A percentile compares a stretch with the other conserved stretches of the same genome.
Evolutionary conservation across 2,329 filamentous ascomycete species (phyloP).

Genomic region (Sclerotinia subarctica): DNA sequence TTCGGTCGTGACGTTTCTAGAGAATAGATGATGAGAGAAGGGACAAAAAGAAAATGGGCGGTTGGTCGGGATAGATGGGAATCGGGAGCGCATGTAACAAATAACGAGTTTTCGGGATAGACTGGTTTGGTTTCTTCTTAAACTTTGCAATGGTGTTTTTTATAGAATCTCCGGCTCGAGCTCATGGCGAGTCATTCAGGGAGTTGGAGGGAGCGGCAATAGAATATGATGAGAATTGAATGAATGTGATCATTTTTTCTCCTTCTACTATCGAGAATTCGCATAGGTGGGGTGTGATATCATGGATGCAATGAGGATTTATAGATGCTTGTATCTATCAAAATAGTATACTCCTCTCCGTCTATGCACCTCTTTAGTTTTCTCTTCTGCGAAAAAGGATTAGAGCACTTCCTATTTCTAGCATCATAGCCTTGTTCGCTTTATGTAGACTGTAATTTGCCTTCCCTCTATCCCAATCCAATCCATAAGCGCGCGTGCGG

Average conservation of each 20-base stretch:
- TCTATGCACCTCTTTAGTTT: too few relatives aligned
- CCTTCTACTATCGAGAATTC: background rate
- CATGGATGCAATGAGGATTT: background rate
- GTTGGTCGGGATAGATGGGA: constrained; percentile 16
- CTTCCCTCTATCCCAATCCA: background rate
- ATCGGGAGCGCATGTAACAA: constrained; percentile 18
- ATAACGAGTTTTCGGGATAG: constrained; percentile 19
- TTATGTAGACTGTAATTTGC: background rate
- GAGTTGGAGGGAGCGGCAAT: constrained; percentile 1
- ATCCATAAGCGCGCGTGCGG: background rate
- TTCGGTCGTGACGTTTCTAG: constrained; percentile 94
- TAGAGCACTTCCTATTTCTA: background rate
- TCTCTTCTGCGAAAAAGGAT: background rate
- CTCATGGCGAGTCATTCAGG: constrained; percentile 15
- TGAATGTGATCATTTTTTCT: constrained; percentile 3
- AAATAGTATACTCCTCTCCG: background rate
- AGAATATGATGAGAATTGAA: background rate
- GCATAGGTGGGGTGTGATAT: background rate
- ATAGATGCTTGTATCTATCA: background rate
- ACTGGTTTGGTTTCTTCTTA: constrained; percentile 9
- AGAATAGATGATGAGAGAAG: constrained; percentile 52
- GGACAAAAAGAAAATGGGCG: background rate
- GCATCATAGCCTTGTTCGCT: background rate
- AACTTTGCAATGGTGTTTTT: constrained; percentile 17
- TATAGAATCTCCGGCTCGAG: constrained; percentile 26